Evolutionary conservation across 306 rosid genomes (phyloP), one percentile per base, ranked within the genome.

Genomic region (Ziziphus jujuba): DNA sequence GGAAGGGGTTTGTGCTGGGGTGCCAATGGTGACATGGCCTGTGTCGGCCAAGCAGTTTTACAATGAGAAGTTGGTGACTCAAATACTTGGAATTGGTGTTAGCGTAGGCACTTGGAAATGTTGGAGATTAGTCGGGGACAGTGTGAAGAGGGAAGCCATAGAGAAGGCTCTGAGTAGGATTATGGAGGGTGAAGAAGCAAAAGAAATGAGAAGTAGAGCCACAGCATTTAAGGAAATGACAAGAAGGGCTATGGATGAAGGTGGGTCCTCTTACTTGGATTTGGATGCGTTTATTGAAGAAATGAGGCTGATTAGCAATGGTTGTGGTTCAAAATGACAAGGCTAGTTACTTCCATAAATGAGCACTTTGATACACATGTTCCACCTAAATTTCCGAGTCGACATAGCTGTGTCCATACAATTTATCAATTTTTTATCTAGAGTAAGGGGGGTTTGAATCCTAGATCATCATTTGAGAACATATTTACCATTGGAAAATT

Each of bases 1-100:
- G 21, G 83, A 82, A 53, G 79, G 45, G 14, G 65, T 82, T 23
- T 20, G 36, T 17, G 67, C 76, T 0, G 83, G 86, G 7, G 65
- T 82, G 11, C 63, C 79, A 0, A 71, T 75, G 83, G 74, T 63
- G n/a, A 82, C 81, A 0, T 78, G 86, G 86, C 86, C 86, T 0
- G 58, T 68, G 24, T 58, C 22, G 0, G 66, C 51, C 1, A 76
- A 82, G 31, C 80, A 82, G n/a, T 78, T 82, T 33, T 71, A 24
- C 70, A 82, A 67, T 28, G 83, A 82, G 75, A 78, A 71, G 50
- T 47, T 82, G 55, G 78, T 78, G 63, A 74, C 72, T 9, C 6
- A 72, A 17, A 56, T 82, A 13, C 56, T 78, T 22, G 53, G 53
- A 43, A 60, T 81, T 34, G 85, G 81, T 20, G 67, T 76, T 19